Percentiles rank a stretch among this genome's conserved stretches.
Conservation (phyloP, 2,329 filamentous ascomycete species). For the Monilinia fructigena region DNA sequence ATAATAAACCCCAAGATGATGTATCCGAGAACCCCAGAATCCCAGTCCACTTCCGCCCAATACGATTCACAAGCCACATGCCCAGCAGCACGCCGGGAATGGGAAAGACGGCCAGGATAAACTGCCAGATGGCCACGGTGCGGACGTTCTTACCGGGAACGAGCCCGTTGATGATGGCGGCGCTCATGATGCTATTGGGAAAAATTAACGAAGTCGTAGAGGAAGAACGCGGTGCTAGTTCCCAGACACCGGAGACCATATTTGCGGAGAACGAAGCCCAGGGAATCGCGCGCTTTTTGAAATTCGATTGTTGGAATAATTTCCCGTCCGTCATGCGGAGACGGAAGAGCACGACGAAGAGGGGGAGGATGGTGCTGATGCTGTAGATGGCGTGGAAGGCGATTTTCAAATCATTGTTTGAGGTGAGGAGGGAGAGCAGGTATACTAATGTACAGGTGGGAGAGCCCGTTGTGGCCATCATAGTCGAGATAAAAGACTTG, state of each 20-base stretch:
- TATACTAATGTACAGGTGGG: conserved; percentile 11
- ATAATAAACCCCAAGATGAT: conserved; percentile 10
- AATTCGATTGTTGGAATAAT: neutral
- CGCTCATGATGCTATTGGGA: conserved; percentile 42
- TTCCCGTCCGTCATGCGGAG: conserved; percentile 38
- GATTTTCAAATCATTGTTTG: conserved; percentile 39
- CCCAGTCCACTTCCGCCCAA: conserved; percentile 29
- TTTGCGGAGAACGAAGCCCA: neutral
- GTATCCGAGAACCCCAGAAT: conserved; percentile 9
- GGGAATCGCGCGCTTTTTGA: neutral
- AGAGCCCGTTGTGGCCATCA: conserved; percentile 16
- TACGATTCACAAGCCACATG: conserved; percentile 40
- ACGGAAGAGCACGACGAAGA: conserved; percentile 40
- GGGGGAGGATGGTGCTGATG: conserved; percentile 40
- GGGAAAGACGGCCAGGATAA: conserved; percentile 40
- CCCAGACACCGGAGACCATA: conserved; percentile 29
- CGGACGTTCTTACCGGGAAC: conserved; percentile 40
- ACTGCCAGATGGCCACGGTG: conserved; percentile 42
- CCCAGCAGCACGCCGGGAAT: conserved; percentile 41
- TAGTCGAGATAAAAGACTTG: conserved; percentile 14
- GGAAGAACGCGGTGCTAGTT: conserved; percentile 41
- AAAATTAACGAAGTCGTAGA: conserved; percentile 44
- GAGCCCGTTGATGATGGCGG: conserved; percentile 40
- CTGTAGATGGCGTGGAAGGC: conserved; percentile 39
- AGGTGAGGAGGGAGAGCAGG: conserved; percentile 41